Percentiles rank a stretch among this genome's conserved stretches.
These are phyloP conservation scores for Crucibulum parvulum DNA, from an alignment of 1,284 basidiomycete genomes.

Conservation along the genomic window DNA sequence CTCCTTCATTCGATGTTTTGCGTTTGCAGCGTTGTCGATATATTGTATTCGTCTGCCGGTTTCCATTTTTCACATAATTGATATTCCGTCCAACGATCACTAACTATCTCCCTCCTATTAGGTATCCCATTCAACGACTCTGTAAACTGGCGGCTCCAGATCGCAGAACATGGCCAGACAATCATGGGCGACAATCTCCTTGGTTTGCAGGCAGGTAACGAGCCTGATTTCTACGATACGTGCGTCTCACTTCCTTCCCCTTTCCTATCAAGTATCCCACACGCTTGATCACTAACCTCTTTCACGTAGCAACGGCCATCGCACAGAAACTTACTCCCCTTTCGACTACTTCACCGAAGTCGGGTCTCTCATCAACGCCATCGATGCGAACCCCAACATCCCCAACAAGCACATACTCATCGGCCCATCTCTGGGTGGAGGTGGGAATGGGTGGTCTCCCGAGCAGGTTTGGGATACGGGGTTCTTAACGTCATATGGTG, in stretches of 20 bases:
- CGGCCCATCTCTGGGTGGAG: constrained; percentile 62
- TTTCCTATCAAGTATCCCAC: neutral
- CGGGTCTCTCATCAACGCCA: constrained; percentile 37
- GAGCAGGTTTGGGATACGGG: constrained; percentile 64
- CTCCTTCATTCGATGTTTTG: constrained; percentile 18
- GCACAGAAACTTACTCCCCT: constrained; percentile 25
- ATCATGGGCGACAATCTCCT: constrained; percentile 67
- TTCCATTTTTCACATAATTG: neutral
- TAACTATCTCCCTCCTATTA: neutral
- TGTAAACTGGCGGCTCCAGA: constrained; percentile 55
- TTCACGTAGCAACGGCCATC: constrained; percentile 18
- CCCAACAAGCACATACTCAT: constrained; percentile 57
- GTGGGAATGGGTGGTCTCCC: constrained; percentile 51
- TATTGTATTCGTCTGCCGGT: neutral
- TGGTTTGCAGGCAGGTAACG: constrained; percentile 71
- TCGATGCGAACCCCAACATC: constrained; percentile 49
- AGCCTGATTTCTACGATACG: constrained; percentile 68
- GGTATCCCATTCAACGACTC: constrained; percentile 60
- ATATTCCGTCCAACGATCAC: neutral
- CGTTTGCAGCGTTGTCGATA: neutral
- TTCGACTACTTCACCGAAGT: constrained; percentile 51
- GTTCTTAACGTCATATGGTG: constrained; percentile 55
- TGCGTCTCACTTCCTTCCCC: constrained; percentile 14
- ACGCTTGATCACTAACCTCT: too few relatives aligned
- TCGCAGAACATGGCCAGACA: constrained; percentile 49